A percentile compares a stretch with the other conserved stretches of the same genome.
Evolutionary conservation across 805 yeast genomes (phyloP).

Genomic region (Ogataea glucozyma): DNA sequence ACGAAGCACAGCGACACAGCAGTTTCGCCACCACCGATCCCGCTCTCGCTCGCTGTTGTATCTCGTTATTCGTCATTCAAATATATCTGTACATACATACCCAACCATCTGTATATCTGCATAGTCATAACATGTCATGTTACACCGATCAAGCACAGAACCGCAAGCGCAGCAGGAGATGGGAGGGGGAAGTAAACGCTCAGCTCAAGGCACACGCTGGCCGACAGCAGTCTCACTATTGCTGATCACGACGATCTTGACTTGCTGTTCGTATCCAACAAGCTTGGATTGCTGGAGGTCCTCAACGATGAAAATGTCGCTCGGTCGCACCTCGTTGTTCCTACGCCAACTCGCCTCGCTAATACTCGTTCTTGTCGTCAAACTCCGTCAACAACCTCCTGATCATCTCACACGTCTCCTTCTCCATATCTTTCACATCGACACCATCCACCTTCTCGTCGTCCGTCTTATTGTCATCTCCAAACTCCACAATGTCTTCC

Average conservation of each 20-base stretch:
- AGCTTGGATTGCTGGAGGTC: no score
- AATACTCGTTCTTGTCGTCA: no score
- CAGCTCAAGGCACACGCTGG: no score
- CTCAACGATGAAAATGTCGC: no score
- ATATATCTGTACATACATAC: not conserved
- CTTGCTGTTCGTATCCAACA: no score
- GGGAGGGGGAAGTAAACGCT: no score
- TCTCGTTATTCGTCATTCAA: conserved; percentile 1
- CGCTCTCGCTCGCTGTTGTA: not conserved
- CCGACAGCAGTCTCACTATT: no score
- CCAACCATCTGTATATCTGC: conserved; percentile 15
- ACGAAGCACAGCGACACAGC: no score
- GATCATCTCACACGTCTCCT: conserved; percentile 23
- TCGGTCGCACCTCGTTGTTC: not conserved
- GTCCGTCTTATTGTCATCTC: conserved; percentile 4
- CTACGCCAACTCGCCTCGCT: not conserved
- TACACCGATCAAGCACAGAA: not conserved
- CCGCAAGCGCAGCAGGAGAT: no score
- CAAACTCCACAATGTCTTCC: conserved; percentile 5
- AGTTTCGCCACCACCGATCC: not conserved
- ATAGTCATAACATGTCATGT: not conserved
- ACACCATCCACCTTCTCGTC: conserved; percentile 8
- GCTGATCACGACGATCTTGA: no score
- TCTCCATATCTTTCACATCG: conserved; percentile 5
- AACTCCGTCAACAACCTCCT: conserved; percentile 22